Conservation (phyloP, 805 yeast genomes). For the Candida endomychidarum region DNA sequence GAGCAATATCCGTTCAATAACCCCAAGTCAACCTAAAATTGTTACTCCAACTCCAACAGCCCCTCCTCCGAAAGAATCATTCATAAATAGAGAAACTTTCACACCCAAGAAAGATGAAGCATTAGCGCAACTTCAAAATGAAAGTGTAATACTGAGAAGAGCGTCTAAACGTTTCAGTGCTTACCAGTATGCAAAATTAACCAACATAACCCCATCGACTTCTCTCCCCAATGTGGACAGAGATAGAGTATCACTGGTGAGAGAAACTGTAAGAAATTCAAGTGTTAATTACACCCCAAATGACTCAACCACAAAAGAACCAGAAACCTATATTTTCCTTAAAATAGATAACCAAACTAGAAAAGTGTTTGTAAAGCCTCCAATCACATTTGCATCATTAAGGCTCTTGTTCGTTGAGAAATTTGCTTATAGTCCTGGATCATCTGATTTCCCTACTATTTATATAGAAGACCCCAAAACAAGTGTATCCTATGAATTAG, state of each 20-base stretch:
- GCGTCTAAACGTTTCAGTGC: conserved; percentile 95
- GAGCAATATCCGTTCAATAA: too few relatives aligned
- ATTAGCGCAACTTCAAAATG: conserved; percentile 16
- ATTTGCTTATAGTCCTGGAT: conserved; percentile 79
- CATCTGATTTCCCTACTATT: conserved; percentile 72
- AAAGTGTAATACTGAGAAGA: conserved; percentile 61
- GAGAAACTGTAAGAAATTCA: conserved; percentile 7
- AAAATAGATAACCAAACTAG: conserved; percentile 54
- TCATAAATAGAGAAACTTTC: too few relatives aligned
- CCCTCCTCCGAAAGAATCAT: too few relatives aligned
- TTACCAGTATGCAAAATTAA: conserved; percentile 79
- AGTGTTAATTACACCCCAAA: conserved; percentile 5
- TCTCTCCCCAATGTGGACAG: conserved; percentile 13
- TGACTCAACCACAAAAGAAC: background rate
- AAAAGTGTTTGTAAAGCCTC: conserved; percentile 47
- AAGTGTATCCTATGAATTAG: conserved; percentile 75
- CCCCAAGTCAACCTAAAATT: too few relatives aligned
- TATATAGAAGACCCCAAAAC: conserved; percentile 63
- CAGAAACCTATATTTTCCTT: conserved; percentile 34
- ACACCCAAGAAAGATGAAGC: conserved; percentile 12
- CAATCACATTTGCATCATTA: conserved; percentile 52
- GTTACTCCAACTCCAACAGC: too few relatives aligned
- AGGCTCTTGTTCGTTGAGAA: conserved; percentile 80
- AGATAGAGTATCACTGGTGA: conserved; percentile 8
- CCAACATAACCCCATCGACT: conserved; percentile 34